A percentile compares a stretch with the other conserved stretches of the same genome.
Evolutionary conservation across 1,284 basidiomycete species (phyloP).

Genomic region (Trametes hirsuta): DNA sequence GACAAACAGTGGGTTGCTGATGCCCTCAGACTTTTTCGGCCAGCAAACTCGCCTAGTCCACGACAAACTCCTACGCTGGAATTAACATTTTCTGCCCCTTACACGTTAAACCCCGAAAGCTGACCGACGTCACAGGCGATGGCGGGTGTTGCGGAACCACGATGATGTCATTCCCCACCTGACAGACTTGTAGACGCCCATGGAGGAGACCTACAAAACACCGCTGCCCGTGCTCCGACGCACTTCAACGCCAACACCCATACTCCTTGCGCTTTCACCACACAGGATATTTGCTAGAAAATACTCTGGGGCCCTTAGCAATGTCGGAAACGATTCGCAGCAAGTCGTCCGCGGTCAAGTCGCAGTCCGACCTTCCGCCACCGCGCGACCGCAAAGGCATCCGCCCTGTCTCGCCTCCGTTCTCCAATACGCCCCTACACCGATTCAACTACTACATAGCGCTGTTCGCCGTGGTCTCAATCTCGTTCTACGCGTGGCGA

Average conservation of each 20-base stretch:
- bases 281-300: neutral
- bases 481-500: conserved; percentile 54
- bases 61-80: neutral
- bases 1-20: too few relatives aligned
- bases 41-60: too few relatives aligned
- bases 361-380: conserved; percentile 36
- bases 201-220: neutral
- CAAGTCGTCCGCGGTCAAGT: conserved; percentile 22
- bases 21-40: too few relatives aligned
- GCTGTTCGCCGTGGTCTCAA: conserved; percentile 45
- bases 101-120: too few relatives aligned
- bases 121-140: neutral
- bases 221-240: neutral
- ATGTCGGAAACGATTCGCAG: conserved; percentile 27
- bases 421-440: conserved; percentile 35
- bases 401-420: conserved; percentile 38
- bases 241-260: neutral
- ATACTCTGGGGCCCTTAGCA: neutral
- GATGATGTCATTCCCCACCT: neutral
- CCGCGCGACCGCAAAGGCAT: conserved; percentile 35
- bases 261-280: neutral
- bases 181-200: neutral
- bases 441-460: conserved; percentile 55
- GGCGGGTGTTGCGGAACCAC: neutral
- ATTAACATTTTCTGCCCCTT: neutral